Percentiles rank a stretch among this genome's conserved stretches.
Conservation (phyloP, 2,329 filamentous ascomycete genomes). For the Verticillium klebahnii region DNA sequence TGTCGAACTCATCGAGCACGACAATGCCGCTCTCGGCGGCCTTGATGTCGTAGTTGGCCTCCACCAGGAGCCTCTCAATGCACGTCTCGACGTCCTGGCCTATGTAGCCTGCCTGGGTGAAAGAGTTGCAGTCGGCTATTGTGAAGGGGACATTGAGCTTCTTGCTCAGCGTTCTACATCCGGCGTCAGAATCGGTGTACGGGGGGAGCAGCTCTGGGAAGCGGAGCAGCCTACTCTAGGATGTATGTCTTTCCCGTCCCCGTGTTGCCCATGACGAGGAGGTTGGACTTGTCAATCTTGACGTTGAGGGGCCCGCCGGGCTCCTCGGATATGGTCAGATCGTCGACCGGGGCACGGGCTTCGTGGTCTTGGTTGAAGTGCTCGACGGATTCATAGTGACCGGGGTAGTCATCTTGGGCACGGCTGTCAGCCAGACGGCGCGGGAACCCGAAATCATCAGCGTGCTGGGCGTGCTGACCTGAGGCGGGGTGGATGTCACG, state of each 20-base stretch:
- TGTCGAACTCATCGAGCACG: conserved; percentile 95
- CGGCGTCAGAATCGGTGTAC: conserved; percentile 14
- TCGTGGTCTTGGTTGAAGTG: conserved; percentile 31
- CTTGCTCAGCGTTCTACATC: conserved; percentile 73
- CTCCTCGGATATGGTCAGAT: conserved; percentile 47
- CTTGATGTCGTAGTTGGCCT: conserved; percentile 82
- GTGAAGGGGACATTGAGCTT: conserved; percentile 94
- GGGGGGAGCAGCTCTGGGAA: not conserved
- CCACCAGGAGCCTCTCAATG: conserved; percentile 83
- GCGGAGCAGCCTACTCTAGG: conserved; percentile 47
- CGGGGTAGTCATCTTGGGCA: conserved; percentile 49
- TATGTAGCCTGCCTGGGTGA: conserved; percentile 96
- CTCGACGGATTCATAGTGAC: conserved; percentile 43
- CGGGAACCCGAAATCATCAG: conserved; percentile 8
- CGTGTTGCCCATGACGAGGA: conserved; percentile 84
- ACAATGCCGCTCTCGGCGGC: conserved; percentile 89
- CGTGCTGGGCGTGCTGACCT: conserved; percentile 48
- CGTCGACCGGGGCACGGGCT: conserved; percentile 23
- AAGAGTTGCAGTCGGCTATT: conserved; percentile 92
- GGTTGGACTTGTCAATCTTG: conserved; percentile 92
- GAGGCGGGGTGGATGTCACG: conserved; percentile 70
- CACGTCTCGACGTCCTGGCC: conserved; percentile 97
- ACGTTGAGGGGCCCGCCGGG: conserved; percentile 41
- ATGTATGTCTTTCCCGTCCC: conserved; percentile 97
- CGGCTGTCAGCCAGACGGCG: conserved; percentile 25